Evolutionary conservation across 139 green algal genomes (phyloP).

Genomic region (Axilococcus clingmanii): DNA sequence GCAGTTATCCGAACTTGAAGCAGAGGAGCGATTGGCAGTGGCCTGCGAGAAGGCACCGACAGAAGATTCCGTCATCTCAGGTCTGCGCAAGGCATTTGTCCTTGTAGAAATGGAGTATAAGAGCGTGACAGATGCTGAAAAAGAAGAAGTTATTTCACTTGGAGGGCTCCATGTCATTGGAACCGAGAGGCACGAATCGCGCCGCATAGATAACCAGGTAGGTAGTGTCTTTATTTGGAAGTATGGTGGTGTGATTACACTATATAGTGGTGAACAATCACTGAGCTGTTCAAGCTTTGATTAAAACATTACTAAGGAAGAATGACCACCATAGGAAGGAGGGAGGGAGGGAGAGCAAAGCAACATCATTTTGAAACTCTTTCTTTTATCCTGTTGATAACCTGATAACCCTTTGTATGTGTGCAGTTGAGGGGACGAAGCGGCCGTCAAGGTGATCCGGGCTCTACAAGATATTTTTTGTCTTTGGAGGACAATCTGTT

Average conservation of each 20-base stretch:
- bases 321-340: too few relatives aligned
- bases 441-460: slow-evolving; percentile 77
- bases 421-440: slow-evolving; percentile 26
- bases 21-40: slow-evolving; percentile 83
- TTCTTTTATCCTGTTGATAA: too few relatives aligned
- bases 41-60: slow-evolving; percentile 87
- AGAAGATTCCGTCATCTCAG: slow-evolving; percentile 39
- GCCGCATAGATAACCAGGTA: slow-evolving; percentile 97
- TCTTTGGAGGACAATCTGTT: slow-evolving; percentile 89
- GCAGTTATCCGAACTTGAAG: slow-evolving; percentile 65
- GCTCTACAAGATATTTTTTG: slow-evolving; percentile 91
- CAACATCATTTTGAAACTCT: too few relatives aligned
- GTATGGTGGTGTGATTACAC: slow-evolving; percentile 1
- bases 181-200: slow-evolving; percentile 91
- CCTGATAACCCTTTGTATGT: not conserved
- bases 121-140: slow-evolving; percentile 76
- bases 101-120: slow-evolving; percentile 76
- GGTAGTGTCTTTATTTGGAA: slow-evolving; percentile 11
- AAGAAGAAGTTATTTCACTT: slow-evolving; percentile 59
- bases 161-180: slow-evolving; percentile 94
- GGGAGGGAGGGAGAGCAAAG: too few relatives aligned
- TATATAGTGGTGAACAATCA: slow-evolving; percentile 13
- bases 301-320: not conserved
- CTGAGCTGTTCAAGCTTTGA: slow-evolving; percentile 6
- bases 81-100: slow-evolving; percentile 25